phyloP scores from a whole-genome alignment of 768 basidiomycete genomes.

The Daedaleopsis nitida region DNA sequence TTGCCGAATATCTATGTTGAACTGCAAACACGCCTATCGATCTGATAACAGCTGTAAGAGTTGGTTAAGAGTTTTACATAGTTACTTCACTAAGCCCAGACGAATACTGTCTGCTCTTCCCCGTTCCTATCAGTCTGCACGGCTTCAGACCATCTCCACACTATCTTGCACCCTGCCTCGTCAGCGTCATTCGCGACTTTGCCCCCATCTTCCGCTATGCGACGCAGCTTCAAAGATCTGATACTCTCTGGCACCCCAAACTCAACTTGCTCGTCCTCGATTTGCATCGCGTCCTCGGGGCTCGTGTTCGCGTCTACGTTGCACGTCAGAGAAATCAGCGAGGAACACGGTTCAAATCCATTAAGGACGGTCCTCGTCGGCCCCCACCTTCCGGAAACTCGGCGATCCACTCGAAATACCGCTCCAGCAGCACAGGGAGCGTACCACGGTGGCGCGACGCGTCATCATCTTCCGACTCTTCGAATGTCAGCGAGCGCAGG shows the following conservation, averaged over 20 bases:
- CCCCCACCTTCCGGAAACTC: slow-evolving; percentile 45
- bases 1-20: too few relatives aligned
- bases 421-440: slow-evolving; percentile 44
- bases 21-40: too few relatives aligned
- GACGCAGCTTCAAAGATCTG: slow-evolving; percentile 1
- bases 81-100: background rate
- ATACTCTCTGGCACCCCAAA: background rate
- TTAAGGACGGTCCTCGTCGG: background rate
- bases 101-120: background rate
- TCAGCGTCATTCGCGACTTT: background rate
- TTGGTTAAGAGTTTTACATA: too few relatives aligned
- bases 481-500: slow-evolving; percentile 20
- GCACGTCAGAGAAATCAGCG: background rate
- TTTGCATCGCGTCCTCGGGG: background rate
- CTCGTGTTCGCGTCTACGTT: background rate
- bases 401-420: slow-evolving; percentile 58
- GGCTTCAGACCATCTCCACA: slow-evolving; percentile 21
- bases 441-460: slow-evolving; percentile 28
- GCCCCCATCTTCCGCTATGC: background rate
- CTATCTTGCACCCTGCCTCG: slow-evolving; percentile 1
- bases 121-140: background rate
- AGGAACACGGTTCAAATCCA: too few relatives aligned
- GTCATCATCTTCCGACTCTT: slow-evolving; percentile 17
- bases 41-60: too few relatives aligned
- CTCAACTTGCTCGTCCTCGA: background rate